Base-by-base conservation (phyloP, 2,329 filamentous ascomycete species). In the Scytalidium sp. region DNA sequence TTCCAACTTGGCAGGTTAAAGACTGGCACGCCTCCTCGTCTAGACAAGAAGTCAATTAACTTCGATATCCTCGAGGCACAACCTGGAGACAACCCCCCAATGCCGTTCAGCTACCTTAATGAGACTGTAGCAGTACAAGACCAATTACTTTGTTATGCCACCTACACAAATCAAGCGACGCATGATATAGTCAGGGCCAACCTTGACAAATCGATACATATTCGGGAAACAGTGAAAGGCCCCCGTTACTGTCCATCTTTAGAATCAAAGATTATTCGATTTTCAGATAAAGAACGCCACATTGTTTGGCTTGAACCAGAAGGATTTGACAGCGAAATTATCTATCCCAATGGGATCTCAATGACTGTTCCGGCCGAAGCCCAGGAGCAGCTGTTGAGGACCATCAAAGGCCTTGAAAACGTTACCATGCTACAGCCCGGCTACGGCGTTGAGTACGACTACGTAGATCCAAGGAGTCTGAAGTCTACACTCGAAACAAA, bases 391-490 rank as follows among this genome's bases (percentile, higher is more conserved):
- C 83, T 95, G 64, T 75, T 99, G n/a, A 87, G 84, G 49, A 96
- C 90, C 0, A 87, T 99, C 47, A 79, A 73, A n/a, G 94, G 94
- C 0, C 78, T 99, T 1, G 93, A 97, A 64, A 83, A 92, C 51
- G 91, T 91, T 3, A 84, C 77, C 21, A 97, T 99, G 92, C 80
- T 96, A 6, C 93, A 97, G 63, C 87, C 93, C 1, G 94, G 93
- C 8, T 99, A 99, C 63, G 94, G 94, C 7, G 94, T 99, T 2
- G 94, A 99, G 67, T 99, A 99, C 68, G 94, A 97, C 72, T 99
- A 99, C 67, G 90, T 99, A 17, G 94, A 99, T 64, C 94, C 94
- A 17, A 86, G 94, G 46, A 87, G 88, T 59, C 77, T 99, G 3
- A 87, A 85, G 56, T 83, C 88, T n/a, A 94, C 92, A 0, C 80